Conservation (phyloP, 257 asterid species). For the Gynochthodes officinalis region DNA sequence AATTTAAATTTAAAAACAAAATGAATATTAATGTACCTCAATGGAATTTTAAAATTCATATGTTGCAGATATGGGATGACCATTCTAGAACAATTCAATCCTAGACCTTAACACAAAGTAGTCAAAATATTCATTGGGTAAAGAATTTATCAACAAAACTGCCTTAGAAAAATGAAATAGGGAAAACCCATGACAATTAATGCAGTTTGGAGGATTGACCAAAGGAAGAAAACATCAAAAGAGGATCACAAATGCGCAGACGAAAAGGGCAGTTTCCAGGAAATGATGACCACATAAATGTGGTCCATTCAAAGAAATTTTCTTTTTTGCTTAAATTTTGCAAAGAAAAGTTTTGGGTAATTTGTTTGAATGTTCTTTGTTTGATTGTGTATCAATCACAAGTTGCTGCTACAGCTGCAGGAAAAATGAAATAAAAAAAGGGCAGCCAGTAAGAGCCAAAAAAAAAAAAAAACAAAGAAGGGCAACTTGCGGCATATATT, state of each 20-base stretch:
- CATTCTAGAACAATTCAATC: conserved; percentile 1
- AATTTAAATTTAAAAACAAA: too few species aligned
- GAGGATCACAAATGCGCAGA: neutral
- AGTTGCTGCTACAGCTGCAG: conserved; percentile 3
- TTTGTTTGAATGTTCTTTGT: conserved; percentile 13
- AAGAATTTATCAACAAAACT: neutral
- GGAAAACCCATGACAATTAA: neutral
- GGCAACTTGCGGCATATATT: neutral
- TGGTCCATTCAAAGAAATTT: neutral
- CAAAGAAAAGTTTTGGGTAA: neutral
- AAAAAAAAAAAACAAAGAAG: too few species aligned
- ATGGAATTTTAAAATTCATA: neutral
- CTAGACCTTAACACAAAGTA: neutral
- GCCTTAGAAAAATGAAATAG: neutral
- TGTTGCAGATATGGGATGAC: neutral
- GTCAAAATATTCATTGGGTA: conserved; percentile 1
- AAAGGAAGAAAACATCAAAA: conserved; percentile 5
- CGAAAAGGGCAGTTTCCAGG: conserved; percentile 11
- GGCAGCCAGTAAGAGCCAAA: too few species aligned
- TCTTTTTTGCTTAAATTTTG: too few species aligned
- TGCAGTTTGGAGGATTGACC: neutral
- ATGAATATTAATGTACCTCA: too few species aligned
- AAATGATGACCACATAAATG: conserved; percentile 11
- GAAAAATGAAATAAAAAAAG: too few species aligned
- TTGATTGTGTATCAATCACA: neutral